Conservation (phyloP, 768 basidiomycete genomes). For the Coprinopsis cinerea region DNA sequence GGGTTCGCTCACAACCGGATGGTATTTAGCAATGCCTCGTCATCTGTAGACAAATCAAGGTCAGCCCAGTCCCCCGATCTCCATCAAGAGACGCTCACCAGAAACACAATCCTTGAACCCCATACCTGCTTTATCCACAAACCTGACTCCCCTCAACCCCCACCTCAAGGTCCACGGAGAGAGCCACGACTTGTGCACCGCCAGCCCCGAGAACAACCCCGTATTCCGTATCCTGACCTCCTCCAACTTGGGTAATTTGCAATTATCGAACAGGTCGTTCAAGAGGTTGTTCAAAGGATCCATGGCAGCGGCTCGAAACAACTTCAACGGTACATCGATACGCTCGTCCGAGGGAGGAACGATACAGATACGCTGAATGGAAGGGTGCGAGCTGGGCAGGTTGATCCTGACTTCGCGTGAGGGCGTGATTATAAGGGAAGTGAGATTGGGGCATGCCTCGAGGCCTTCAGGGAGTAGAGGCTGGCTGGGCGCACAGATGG, state of each 20-base stretch:
- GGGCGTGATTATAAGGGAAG: conserved; percentile 33
- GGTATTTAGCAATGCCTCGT: neutral
- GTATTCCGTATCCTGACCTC: conserved; percentile 36
- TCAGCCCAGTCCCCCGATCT: conserved; percentile 11
- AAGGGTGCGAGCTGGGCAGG: conserved; percentile 31
- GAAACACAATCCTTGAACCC: neutral
- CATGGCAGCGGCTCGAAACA: conserved; percentile 35
- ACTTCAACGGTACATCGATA: conserved; percentile 28
- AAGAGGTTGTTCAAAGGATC: conserved; percentile 10
- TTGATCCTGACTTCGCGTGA: conserved; percentile 20
- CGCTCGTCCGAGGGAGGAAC: conserved; percentile 34
- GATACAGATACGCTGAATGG: conserved; percentile 37
- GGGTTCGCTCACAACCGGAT: too few relatives aligned
- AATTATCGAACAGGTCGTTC: neutral
- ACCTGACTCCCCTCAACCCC: too few relatives aligned
- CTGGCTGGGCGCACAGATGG: conserved; percentile 21
- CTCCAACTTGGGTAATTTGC: conserved; percentile 19
- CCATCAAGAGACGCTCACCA: conserved; percentile 10
- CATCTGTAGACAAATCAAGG: neutral
- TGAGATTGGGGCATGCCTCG: conserved; percentile 33
- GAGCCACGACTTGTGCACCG: conserved; percentile 17
- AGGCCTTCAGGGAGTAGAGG: conserved; percentile 33
- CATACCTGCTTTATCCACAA: too few relatives aligned
- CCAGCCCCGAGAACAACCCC: conserved; percentile 25
- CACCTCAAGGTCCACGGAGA: conserved; percentile 21